These are phyloP conservation scores for Pythium utonaiense DNA, from an alignment of 352 stramenopile genomes.

Conservation along the genomic window DNA sequence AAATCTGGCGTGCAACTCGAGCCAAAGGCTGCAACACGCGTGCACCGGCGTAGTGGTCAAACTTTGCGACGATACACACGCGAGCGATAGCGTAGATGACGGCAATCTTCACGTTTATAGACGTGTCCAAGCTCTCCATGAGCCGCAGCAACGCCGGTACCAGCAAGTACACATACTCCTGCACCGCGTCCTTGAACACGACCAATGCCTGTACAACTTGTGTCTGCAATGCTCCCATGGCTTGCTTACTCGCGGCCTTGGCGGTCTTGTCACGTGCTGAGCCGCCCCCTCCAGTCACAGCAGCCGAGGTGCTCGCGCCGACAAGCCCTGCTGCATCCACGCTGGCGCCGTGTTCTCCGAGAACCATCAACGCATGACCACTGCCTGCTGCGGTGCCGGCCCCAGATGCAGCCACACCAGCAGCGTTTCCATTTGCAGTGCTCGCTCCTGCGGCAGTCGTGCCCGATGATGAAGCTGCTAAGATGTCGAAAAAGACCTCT, in stretches of 20 bases:
- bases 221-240: constrained; percentile 54
- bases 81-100: constrained; percentile 65
- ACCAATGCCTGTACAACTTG: constrained; percentile 88
- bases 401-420: not conserved
- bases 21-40: constrained; percentile 66
- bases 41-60: constrained; percentile 79
- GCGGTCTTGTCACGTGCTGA: constrained; percentile 18
- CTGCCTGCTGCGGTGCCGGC: constrained; percentile 1
- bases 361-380: constrained; percentile 19
- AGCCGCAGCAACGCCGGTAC: constrained; percentile 92
- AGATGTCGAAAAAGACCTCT: constrained; percentile 42
- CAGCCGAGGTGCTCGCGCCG: not conserved
- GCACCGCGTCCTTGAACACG: constrained; percentile 89
- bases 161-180: constrained; percentile 94
- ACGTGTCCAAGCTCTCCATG: constrained; percentile 88
- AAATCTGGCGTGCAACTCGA: constrained; percentile 71
- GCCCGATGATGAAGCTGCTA: constrained; percentile 15
- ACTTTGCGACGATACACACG: constrained; percentile 61
- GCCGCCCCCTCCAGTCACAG: not conserved
- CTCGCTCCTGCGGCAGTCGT: not conserved
- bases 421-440: not conserved
- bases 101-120: constrained; percentile 73
- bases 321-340: constrained; percentile 5
- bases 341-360: constrained; percentile 10
- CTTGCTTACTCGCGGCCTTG: constrained; percentile 19